Evolutionary conservation across 2,329 filamentous ascomycete genomes (phyloP).

Genomic region (Colletotrichum camelliae): DNA sequence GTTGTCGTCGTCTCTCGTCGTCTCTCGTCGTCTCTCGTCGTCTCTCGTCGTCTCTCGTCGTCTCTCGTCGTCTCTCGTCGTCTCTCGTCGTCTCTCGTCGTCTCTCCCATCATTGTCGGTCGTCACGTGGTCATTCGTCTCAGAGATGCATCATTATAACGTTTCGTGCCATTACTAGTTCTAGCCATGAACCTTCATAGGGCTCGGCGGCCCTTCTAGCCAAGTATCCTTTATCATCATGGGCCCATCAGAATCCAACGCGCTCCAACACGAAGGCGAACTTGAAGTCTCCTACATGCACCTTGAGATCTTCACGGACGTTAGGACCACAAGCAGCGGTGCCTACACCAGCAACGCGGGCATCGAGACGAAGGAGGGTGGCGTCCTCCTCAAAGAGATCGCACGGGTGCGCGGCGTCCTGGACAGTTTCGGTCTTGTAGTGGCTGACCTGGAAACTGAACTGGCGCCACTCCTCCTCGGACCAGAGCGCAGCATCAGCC

Average conservation of each 20-base stretch:
- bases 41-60: not conserved
- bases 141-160: not conserved
- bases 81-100: not conserved
- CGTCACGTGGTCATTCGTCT: not conserved
- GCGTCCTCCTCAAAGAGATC: constrained; percentile 61
- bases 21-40: not conserved
- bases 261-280: constrained; percentile 49
- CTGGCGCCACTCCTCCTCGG: constrained; percentile 34
- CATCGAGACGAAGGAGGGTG: constrained; percentile 47
- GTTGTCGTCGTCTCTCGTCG: not conserved
- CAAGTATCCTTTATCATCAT: not conserved
- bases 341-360: constrained; percentile 53
- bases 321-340: constrained; percentile 54
- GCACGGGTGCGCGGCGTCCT: constrained; percentile 66
- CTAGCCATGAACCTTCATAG: not conserved
- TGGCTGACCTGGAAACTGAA: constrained; percentile 64
- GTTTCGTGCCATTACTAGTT: not conserved
- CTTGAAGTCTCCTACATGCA: constrained; percentile 42
- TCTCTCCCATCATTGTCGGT: not conserved
- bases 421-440: constrained; percentile 57
- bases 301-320: constrained; percentile 49
- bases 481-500: constrained; percentile 32
- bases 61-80: no score
- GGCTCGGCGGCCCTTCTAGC: not conserved
- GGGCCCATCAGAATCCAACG: constrained; percentile 19